These are phyloP conservation scores for Podospora anserina DNA, from an alignment of 495 filamentous ascomycete species.

Conservation along the genomic window DNA sequence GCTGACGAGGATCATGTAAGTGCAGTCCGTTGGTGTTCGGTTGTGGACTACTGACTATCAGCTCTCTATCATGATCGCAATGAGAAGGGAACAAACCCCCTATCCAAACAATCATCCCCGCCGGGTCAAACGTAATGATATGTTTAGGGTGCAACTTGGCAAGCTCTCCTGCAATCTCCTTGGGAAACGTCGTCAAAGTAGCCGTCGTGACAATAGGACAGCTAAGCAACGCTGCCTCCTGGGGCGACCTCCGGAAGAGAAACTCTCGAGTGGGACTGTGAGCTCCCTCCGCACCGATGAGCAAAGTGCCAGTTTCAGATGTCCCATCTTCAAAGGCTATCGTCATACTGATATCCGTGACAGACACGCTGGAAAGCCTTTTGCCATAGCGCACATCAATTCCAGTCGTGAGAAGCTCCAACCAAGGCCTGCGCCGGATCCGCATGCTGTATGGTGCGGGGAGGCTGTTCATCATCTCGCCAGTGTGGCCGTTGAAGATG, in stretches of 20 bases:
- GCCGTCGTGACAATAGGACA: conserved; percentile 17
- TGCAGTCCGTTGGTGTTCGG: conserved; percentile 20
- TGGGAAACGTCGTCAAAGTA: conserved; percentile 17
- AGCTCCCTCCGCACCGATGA: conserved; percentile 46
- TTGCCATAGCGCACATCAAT: conserved; percentile 39
- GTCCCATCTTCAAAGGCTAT: conserved; percentile 43
- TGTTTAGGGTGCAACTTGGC: conserved; percentile 29
- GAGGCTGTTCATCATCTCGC: not conserved
- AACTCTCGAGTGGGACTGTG: conserved; percentile 38
- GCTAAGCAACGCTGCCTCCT: conserved; percentile 25
- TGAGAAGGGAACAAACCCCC: not conserved
- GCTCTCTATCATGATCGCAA: not conserved
- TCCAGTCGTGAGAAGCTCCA: conserved; percentile 37
- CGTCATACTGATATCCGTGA: conserved; percentile 25
- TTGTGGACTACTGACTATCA: not conserved
- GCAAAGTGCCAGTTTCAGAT: conserved; percentile 30
- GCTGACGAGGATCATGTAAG: conserved; percentile 23
- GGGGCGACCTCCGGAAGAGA: conserved; percentile 30
- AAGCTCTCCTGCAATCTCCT: conserved; percentile 26
- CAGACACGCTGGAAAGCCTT: conserved; percentile 3
- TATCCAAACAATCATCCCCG: conserved; percentile 25
- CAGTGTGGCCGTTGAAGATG: no score
- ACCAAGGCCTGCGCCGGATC: conserved; percentile 19
- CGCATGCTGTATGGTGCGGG: not conserved
- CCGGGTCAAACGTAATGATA: conserved; percentile 31